phyloP scores from a whole-genome alignment of 805 yeast genomes.

The Saccharomyces mikatae region DNA sequence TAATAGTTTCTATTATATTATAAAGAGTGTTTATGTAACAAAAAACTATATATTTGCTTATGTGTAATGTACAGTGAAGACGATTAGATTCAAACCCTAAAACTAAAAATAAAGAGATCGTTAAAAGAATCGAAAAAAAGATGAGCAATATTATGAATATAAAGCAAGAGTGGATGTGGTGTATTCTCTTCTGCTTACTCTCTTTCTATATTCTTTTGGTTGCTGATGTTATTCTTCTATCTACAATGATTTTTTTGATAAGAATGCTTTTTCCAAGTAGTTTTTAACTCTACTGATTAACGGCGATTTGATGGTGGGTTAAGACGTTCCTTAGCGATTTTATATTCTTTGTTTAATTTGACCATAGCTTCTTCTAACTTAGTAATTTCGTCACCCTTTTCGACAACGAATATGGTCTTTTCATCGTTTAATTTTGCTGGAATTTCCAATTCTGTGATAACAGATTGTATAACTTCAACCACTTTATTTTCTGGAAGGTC shows the following conservation, averaged over 20 bases:
- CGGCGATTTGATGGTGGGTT: conserved; percentile 24
- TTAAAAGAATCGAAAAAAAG: neutral
- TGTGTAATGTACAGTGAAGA: conserved; percentile 6
- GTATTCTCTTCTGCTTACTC: neutral
- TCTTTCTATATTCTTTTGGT: neutral
- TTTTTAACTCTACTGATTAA: conserved; percentile 6
- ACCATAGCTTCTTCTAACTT: conserved; percentile 83
- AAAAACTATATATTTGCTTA: neutral
- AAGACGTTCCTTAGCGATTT: conserved; percentile 29
- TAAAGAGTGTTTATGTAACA: neutral
- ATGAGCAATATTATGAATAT: neutral
- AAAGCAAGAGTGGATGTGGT: neutral
- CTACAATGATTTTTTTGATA: neutral
- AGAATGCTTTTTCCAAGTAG: neutral
- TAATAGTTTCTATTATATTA: neutral
- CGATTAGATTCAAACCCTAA: neutral
- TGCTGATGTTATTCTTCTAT: neutral
- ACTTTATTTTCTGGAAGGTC: conserved; percentile 52
- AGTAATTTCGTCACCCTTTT: conserved; percentile 70
- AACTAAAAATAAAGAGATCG: neutral
- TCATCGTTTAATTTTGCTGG: conserved; percentile 62
- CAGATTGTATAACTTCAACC: conserved; percentile 55
- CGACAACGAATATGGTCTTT: conserved; percentile 55
- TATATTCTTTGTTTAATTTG: conserved; percentile 44
- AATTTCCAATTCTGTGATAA: conserved; percentile 73